A percentile compares a stretch with the other conserved stretches of the same genome.
phyloP scores from a whole-genome alignment of 495 filamentous ascomycete genomes.

The Penicillium turbatum region DNA sequence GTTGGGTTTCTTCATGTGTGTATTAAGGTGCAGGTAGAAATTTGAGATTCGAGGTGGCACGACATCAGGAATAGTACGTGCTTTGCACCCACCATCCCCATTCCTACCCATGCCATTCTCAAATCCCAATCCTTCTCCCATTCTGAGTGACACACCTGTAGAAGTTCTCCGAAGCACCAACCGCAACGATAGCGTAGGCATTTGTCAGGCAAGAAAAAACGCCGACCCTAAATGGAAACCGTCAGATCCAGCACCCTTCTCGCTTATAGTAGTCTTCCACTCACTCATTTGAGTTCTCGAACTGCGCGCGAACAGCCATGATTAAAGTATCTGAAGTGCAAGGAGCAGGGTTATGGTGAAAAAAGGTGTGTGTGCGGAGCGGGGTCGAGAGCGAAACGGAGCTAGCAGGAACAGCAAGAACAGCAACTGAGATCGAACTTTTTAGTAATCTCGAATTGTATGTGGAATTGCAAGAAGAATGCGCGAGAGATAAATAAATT shows the following conservation, averaged over 20 bases:
- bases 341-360: conserved; percentile 2
- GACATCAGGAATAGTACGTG: neutral
- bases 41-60: neutral
- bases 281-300: conserved; percentile 98
- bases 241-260: neutral
- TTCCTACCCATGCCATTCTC: neutral
- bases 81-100: neutral
- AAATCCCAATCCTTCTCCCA: neutral
- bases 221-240: conserved; percentile 64
- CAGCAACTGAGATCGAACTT: neutral
- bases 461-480: neutral
- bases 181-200: conserved; percentile 86
- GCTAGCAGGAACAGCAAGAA: neutral
- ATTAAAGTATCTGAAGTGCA: conserved; percentile 7
- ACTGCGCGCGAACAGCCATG: conserved; percentile 85
- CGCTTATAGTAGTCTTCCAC: conserved; percentile 19
- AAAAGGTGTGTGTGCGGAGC: conserved; percentile 2
- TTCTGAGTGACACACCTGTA: conserved; percentile 58
- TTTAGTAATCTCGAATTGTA: neutral
- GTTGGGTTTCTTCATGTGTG: neutral
- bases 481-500: conserved; percentile 7
- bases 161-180: conserved; percentile 96
- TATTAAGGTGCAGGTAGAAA: neutral
- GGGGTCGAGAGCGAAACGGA: conserved; percentile 3
- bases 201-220: conserved; percentile 96